phyloP scores from a whole-genome alignment of 257 asterid genomes.

The Ilex aquifolium region DNA sequence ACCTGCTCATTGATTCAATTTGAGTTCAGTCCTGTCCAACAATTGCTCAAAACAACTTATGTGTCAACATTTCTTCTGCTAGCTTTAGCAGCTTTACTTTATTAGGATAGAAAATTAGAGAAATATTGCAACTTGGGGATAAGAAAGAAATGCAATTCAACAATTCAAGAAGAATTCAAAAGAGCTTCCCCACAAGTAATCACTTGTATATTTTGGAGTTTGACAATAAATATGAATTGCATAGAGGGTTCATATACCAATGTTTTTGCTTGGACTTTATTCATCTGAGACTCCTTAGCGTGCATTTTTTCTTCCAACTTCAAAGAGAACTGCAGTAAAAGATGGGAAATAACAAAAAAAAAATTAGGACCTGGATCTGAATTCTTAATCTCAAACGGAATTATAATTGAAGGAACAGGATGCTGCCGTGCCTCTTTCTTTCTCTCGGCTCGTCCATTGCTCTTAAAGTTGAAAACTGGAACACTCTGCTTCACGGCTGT shows the following conservation, averaged over 20 bases:
- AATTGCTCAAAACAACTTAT: not conserved
- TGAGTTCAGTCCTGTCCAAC: too few species aligned
- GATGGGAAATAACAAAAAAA: not conserved
- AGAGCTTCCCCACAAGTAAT: too few species aligned
- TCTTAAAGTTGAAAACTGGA: slow-evolving; percentile 33
- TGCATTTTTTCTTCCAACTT: slow-evolving; percentile 41
- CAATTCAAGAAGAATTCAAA: too few species aligned
- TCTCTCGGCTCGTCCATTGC: slow-evolving; percentile 45
- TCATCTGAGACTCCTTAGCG: slow-evolving; percentile 42
- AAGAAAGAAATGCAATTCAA: too few species aligned
- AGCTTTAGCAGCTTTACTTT: too few species aligned
- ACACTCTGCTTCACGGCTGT: slow-evolving; percentile 31
- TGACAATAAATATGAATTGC: not conserved
- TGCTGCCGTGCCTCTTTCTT: slow-evolving; percentile 52
- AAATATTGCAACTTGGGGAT: too few species aligned
- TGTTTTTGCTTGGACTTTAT: slow-evolving; percentile 34
- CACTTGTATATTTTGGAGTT: too few species aligned
- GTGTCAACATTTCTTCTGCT: not conserved
- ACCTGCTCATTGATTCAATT: too few species aligned
- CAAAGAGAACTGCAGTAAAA: slow-evolving; percentile 15
- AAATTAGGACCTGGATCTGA: not conserved
- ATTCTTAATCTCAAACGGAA: not conserved
- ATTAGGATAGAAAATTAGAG: too few species aligned
- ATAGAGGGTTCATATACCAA: slow-evolving; percentile 30
- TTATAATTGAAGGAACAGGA: not conserved